Base-by-base conservation (phyloP, 1,284 basidiomycete species). In the Stereum hirsutum region DNA sequence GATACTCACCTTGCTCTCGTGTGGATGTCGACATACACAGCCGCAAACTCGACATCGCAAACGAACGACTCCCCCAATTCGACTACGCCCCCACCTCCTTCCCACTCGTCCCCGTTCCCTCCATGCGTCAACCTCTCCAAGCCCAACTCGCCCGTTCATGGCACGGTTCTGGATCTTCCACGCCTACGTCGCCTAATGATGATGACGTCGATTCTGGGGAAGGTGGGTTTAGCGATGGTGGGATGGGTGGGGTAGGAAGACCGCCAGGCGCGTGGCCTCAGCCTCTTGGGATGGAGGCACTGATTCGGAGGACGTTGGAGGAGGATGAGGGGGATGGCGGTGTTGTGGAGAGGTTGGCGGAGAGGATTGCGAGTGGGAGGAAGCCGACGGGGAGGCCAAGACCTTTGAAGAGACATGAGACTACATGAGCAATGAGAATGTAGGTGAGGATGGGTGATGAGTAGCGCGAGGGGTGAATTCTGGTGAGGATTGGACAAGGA, bases 1-100 rank as follows among this genome's bases (percentile, higher is more conserved):
- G 6, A 36, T 21, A 1, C 17, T 12, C 6, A 8, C 8, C 23
- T 39, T 26, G 10, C 12, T 27, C 27, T 3, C 15, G 14, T 39
- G 37, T 27, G 15, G 2, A 4, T 10, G 10, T 35, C 7, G 1
- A 24, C n/a, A 12, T 45, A 24, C 30, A 35, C 53, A 89, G 86
- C 26, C 90, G 93, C 50, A 88, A 87, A 54, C 86, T 85, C 27
- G 95, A 99, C 66, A 73, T 93, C 46, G 80, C 84, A 55, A 99
- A 99, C 69, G 95, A 99, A 64, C 85, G 89, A 46, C 66, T 97
- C 41, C 95, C 95, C 7, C 61, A 64, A 51, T 77, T 77, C 58
- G 64, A 71, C 52, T 63, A 63, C 25, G 61, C 55, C 44, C 54
- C 55, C 41, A 60, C 61, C 14, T 54, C 57, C 53, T 64, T 62